A percentile compares a stretch with the other conserved stretches of the same genome.
phyloP scores from a whole-genome alignment of 2,329 filamentous ascomycete species.

The Aspergillus bombycis region DNA sequence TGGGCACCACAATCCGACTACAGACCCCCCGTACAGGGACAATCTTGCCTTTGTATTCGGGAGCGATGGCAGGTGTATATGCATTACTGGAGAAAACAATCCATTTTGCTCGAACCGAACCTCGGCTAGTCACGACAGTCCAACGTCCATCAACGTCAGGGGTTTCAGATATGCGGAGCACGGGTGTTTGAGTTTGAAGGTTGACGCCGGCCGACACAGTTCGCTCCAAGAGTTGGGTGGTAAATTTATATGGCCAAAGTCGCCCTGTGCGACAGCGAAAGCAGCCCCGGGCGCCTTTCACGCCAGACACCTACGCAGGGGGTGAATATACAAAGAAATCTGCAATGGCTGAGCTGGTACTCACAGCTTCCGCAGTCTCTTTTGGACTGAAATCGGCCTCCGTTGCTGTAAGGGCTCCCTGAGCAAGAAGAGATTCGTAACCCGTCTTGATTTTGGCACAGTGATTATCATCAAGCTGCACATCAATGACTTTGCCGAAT shows the following conservation, averaged over 20 bases:
- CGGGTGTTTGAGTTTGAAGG: slow-evolving; percentile 58
- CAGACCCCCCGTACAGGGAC: slow-evolving; percentile 70
- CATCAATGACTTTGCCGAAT: slow-evolving; percentile 44
- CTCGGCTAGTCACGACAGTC: slow-evolving; percentile 68
- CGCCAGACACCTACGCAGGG: slow-evolving; percentile 34
- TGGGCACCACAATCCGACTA: slow-evolving; percentile 34
- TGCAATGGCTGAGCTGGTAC: not conserved
- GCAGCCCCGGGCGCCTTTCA: slow-evolving; percentile 41
- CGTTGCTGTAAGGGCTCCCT: slow-evolving; percentile 29
- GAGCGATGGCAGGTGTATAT: slow-evolving; percentile 77
- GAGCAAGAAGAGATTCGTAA: slow-evolving; percentile 31
- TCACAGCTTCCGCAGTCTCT: slow-evolving; percentile 30
- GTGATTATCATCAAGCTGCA: slow-evolving; percentile 36
- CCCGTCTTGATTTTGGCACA: slow-evolving; percentile 34
- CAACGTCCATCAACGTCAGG: slow-evolving; percentile 47
- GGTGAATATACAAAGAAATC: not conserved
- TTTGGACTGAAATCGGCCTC: slow-evolving; percentile 29
- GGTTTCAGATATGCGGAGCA: slow-evolving; percentile 31
- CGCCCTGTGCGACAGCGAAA: slow-evolving; percentile 38
- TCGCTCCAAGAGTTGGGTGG: slow-evolving; percentile 71
- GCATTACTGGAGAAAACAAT: slow-evolving; percentile 82
- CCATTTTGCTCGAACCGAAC: slow-evolving; percentile 63
- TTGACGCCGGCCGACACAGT: slow-evolving; percentile 51
- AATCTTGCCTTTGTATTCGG: slow-evolving; percentile 69
- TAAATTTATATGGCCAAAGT: slow-evolving; percentile 74